Percentiles rank a stretch among this genome's conserved stretches.
Evolutionary conservation across 371 early-diverging fungal species (phyloP).

Genomic region (Lichtheimia hyalospora): DNA sequence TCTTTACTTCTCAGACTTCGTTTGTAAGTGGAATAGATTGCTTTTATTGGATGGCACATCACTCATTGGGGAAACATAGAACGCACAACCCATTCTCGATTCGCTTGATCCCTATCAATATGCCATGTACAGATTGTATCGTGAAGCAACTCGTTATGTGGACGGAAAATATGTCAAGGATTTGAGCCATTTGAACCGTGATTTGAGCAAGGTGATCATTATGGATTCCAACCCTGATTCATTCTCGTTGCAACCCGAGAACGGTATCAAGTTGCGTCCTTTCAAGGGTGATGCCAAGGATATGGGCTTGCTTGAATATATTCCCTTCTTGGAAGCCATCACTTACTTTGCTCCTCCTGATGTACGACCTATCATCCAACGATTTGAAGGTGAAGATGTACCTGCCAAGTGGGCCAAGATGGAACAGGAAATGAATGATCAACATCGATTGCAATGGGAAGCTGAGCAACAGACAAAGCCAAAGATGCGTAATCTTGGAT

Average conservation of each 20-base stretch:
- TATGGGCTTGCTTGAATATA: constrained; percentile 75
- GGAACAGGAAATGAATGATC: constrained; percentile 67
- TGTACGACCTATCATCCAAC: constrained; percentile 68
- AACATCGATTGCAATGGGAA: constrained; percentile 71
- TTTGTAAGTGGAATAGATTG: constrained; percentile 36
- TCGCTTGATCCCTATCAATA: constrained; percentile 89
- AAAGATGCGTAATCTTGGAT: constrained; percentile 37
- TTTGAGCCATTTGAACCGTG: constrained; percentile 89
- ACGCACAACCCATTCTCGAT: constrained; percentile 80
- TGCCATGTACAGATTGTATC: constrained; percentile 84
- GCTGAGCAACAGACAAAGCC: constrained; percentile 62
- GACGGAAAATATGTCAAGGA: constrained; percentile 92
- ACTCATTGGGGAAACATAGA: constrained; percentile 29
- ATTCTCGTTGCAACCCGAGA: constrained; percentile 88
- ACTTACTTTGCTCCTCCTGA: constrained; percentile 71
- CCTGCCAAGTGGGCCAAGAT: constrained; percentile 72
- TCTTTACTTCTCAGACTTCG: constrained; percentile 85
- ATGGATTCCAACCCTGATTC: constrained; percentile 87
- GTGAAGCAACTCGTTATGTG: constrained; percentile 84
- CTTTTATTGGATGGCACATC: neutral
- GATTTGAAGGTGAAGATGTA: constrained; percentile 68
- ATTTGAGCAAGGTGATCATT: constrained; percentile 87
- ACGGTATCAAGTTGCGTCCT: constrained; percentile 78
- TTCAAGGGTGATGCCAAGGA: constrained; percentile 90
- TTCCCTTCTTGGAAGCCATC: constrained; percentile 89